Evolutionary conservation across 163 green algal species (phyloP).

Genomic region (Scenedesmus sp.): DNA sequence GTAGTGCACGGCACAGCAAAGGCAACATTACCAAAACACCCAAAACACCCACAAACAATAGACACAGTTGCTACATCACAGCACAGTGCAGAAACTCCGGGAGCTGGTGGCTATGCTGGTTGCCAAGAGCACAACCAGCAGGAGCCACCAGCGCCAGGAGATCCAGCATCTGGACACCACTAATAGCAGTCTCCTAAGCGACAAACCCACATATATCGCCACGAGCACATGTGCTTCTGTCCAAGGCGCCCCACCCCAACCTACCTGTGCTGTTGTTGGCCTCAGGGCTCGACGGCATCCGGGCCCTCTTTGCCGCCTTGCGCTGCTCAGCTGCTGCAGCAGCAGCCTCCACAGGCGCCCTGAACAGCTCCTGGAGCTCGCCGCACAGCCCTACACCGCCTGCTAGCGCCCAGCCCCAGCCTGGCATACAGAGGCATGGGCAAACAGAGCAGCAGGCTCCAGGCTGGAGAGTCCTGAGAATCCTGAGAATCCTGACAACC

Average conservation of each 20-base stretch:
- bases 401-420: background rate
- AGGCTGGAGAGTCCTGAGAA: background rate
- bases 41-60: too few species aligned
- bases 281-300: conserved; percentile 26
- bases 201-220: too few species aligned
- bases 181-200: background rate
- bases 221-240: background rate
- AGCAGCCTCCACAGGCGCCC: background rate
- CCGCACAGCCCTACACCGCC: background rate
- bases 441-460: background rate
- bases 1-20: too few species aligned
- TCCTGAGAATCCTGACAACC: background rate
- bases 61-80: too few species aligned
- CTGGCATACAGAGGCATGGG: background rate
- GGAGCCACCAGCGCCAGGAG: background rate
- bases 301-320: background rate
- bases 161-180: too few species aligned
- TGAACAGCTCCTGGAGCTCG: conserved; percentile 36
- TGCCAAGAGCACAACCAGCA: too few species aligned
- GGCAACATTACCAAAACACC: too few species aligned
- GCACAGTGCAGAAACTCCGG: too few species aligned
- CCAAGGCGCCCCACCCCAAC: too few species aligned
- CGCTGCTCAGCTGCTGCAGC: background rate
- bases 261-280: conserved; percentile 51
- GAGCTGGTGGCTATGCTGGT: too few species aligned